Percentiles rank a stretch among this genome's conserved stretches.
These are phyloP conservation scores for Astraeus odoratus DNA, from an alignment of 768 basidiomycete species.

Conservation along the genomic window DNA sequence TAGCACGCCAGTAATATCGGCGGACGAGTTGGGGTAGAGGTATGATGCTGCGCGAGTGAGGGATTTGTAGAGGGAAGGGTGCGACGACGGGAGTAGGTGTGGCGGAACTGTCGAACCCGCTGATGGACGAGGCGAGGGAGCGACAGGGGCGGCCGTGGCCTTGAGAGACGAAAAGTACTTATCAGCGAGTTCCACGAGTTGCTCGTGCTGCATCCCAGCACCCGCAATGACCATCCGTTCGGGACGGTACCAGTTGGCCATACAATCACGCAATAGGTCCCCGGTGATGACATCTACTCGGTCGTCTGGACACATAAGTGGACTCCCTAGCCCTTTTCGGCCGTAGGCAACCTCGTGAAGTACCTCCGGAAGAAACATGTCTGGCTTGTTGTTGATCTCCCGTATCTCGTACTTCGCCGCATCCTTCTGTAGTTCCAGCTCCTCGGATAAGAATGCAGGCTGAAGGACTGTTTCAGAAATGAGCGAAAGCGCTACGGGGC, in stretches of 20 bases:
- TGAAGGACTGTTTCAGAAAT: slow-evolving; percentile 88
- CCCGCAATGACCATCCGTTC: slow-evolving; percentile 95
- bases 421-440: slow-evolving; percentile 76
- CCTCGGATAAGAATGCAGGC: slow-evolving; percentile 67
- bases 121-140: slow-evolving; percentile 22
- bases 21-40: slow-evolving; percentile 39
- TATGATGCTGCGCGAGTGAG: slow-evolving; percentile 76
- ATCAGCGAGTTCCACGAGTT: slow-evolving; percentile 80
- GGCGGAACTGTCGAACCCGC: slow-evolving; percentile 37
- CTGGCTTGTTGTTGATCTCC: slow-evolving; percentile 83
- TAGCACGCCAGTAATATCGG: slow-evolving; percentile 7
- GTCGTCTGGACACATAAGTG: slow-evolving; percentile 82
- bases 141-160: slow-evolving; percentile 21
- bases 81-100: slow-evolving; percentile 50
- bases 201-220: slow-evolving; percentile 84
- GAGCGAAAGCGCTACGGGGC: slow-evolving; percentile 76
- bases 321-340: slow-evolving; percentile 77
- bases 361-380: slow-evolving; percentile 88
- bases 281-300: slow-evolving; percentile 64
- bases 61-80: slow-evolving; percentile 54
- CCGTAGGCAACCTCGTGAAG: slow-evolving; percentile 84
- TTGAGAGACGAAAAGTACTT: slow-evolving; percentile 74
- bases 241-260: slow-evolving; percentile 82
- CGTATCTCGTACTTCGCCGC: slow-evolving; percentile 88
- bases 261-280: slow-evolving; percentile 51